Base-by-base conservation (phyloP, 2,329 filamentous ascomycete genomes). In the Sporothrix curviconia region DNA sequence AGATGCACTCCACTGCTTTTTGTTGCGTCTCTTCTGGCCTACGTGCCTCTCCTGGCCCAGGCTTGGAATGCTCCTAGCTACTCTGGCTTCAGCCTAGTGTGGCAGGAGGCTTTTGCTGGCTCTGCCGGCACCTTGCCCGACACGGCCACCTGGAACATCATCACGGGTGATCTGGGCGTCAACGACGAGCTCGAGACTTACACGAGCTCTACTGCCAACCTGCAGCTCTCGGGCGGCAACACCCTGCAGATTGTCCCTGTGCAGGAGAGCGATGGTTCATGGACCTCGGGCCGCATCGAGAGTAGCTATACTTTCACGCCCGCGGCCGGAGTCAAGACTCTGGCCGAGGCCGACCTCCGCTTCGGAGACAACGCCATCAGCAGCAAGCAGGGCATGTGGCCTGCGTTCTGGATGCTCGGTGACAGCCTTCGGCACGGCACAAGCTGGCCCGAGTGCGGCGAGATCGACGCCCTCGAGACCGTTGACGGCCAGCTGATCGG, bases 341-440 rank as follows among this genome's bases (percentile, higher is more conserved):
- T 71, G 28, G 67, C 75, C 30, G 73, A 79, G 58, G 71, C 75
- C 3, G 66, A 66, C 14, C 67, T 82, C 37, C 71, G 74, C 24
- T 69, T 80, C 24, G 78, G 74, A 4, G 61, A 62, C 54, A 76
- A 74, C 64, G 55, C 64, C 3, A 32, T 52, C 7, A 42, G 47
- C 15, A 65, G 68, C 53, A 79, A 80, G 67, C 70, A 79, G 62
- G 79, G 78, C 6, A 70, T 81, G 42, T 82, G 78, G 79, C 79
- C 78, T 0, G 78, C 79, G 0, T 81, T 81, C 63, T 82, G 79
- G 79, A 69, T 78, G 19, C 70, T 81, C 8, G 78, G 78, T 7
- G 71, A 79, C 51, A 66, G 72, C 4, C 66, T 74, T 39, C 72
- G 77, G 6, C 67, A 71, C 32, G 76, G 75, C 1, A 71, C 68